Evolutionary conservation across 73 alveolate genomes (phyloP).

Genomic region (Tetrahymena malaccensis): DNA sequence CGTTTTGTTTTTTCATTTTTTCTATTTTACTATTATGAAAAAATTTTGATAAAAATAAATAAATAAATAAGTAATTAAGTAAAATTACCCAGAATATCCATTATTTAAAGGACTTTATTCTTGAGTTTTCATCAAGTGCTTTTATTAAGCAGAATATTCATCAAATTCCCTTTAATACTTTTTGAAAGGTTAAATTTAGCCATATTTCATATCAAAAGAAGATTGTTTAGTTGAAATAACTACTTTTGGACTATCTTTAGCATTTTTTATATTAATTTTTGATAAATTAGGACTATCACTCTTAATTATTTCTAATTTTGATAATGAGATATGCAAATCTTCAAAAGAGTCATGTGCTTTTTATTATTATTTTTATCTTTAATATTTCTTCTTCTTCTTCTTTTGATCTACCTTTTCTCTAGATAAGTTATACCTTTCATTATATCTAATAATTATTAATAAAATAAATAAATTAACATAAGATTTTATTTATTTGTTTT

Average conservation of each 20-base stretch:
- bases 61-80: not conserved
- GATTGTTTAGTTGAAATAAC: not conserved
- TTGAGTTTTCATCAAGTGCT: not conserved
- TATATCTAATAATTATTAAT: not conserved
- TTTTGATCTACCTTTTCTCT: not conserved
- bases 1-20: not conserved
- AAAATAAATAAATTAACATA: too few relatives aligned
- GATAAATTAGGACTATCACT: not conserved
- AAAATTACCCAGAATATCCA: not conserved
- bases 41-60: not conserved
- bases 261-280: not conserved
- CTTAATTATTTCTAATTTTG: not conserved
- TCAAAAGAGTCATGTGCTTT: not conserved
- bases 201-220: not conserved
- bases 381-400: not conserved
- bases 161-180: not conserved
- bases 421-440: not conserved
- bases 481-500: too few relatives aligned
- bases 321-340: not conserved
- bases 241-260: not conserved
- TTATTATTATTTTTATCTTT: not conserved
- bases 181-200: not conserved
- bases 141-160: not conserved
- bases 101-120: not conserved
- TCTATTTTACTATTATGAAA: not conserved